Percentiles rank a stretch among this genome's conserved stretches.
Conservation (phyloP, 768 basidiomycete genomes). For the Collybia mongolica region DNA sequence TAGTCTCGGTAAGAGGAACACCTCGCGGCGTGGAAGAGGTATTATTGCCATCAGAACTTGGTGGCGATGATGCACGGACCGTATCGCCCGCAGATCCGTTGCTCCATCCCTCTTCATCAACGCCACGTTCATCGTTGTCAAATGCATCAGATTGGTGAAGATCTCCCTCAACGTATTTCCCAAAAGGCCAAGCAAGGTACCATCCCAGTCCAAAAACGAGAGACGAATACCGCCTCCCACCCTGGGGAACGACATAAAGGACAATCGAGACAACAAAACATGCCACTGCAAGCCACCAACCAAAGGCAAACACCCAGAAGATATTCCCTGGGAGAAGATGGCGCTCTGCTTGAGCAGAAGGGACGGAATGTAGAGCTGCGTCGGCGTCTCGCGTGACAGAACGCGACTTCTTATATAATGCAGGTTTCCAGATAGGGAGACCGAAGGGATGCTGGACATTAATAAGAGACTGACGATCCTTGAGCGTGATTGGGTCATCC, state of each 20-base stretch:
- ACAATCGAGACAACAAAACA: constrained; percentile 69
- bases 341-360: constrained; percentile 90
- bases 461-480: constrained; percentile 95
- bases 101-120: constrained; percentile 28
- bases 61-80: constrained; percentile 30
- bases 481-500: constrained; percentile 89
- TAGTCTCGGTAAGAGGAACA: constrained; percentile 38
- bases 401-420: constrained; percentile 95
- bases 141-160: constrained; percentile 37
- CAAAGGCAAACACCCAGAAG: constrained; percentile 87
- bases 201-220: constrained; percentile 90
- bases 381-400: constrained; percentile 97
- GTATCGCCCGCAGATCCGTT: constrained; percentile 34
- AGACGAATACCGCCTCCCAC: constrained; percentile 81
- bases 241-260: constrained; percentile 72
- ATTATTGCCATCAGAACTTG: constrained; percentile 13
- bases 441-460: constrained; percentile 99
- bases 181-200: constrained; percentile 98
- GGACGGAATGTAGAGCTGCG: constrained; percentile 87
- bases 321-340: constrained; percentile 94
- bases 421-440: constrained; percentile 99
- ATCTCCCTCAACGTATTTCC: constrained; percentile 95
- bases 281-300: constrained; percentile 85
- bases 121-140: constrained; percentile 29
- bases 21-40: constrained; percentile 20